A percentile compares a stretch with the other conserved stretches of the same genome.
phyloP scores from a whole-genome alignment of 2,329 filamentous ascomycete species.

The Rhinocladiella mackenziei region DNA sequence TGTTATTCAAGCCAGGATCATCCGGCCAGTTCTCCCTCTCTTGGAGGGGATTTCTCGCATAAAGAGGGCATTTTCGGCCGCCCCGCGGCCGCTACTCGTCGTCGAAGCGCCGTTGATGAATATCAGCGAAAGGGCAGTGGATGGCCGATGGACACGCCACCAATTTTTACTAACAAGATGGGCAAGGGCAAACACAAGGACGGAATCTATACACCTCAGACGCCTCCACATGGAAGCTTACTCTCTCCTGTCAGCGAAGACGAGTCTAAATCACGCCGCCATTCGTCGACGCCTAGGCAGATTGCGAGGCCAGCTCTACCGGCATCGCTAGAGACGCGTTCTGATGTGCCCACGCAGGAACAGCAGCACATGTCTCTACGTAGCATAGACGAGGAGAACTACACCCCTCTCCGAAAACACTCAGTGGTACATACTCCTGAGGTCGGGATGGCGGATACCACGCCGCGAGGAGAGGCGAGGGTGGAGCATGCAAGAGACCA shows the following conservation, averaged over 20 bases:
- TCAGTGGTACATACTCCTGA: too few relatives aligned
- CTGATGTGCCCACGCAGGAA: too few relatives aligned
- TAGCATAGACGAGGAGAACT: too few relatives aligned
- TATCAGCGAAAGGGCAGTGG: conserved; percentile 3
- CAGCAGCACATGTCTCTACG: not conserved
- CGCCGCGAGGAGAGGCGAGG: too few relatives aligned
- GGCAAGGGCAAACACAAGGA: not conserved
- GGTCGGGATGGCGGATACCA: too few relatives aligned
- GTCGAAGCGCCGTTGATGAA: conserved; percentile 13
- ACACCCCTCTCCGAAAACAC: too few relatives aligned
- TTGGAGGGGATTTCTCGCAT: not conserved
- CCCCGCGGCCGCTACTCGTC: not conserved
- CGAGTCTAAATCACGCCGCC: conserved; percentile 6
- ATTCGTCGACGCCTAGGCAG: conserved; percentile 12
- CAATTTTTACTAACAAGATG: not conserved
- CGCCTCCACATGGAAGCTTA: conserved; percentile 7
- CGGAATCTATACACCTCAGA: conserved; percentile 1
- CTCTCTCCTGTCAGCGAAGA: conserved; percentile 12
- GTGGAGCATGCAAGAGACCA: too few relatives aligned
- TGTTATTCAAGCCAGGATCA: conserved; percentile 4
- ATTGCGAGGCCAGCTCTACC: not conserved
- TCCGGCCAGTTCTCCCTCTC: conserved; percentile 10
- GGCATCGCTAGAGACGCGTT: too few relatives aligned
- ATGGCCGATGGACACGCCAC: conserved; percentile 7
- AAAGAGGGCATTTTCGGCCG: conserved; percentile 1